These are phyloP conservation scores for Nemania sp. DNA, from an alignment of 2,329 filamentous ascomycete genomes.

Conservation along the genomic window DNA sequence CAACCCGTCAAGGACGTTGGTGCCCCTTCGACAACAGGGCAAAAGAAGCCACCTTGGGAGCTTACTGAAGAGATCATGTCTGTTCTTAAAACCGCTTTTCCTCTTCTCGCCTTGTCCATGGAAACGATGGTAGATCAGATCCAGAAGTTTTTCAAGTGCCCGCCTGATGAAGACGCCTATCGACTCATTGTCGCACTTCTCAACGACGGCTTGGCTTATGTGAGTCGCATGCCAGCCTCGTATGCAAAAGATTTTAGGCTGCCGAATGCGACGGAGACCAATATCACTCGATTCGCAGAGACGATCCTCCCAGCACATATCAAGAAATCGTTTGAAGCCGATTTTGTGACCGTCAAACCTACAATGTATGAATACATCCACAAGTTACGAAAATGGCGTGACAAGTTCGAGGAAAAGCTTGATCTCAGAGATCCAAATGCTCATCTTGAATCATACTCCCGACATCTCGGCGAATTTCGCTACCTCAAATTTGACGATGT, in stretches of 20 bases:
- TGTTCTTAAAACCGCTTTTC: constrained; percentile 94
- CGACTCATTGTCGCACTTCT: constrained; percentile 94
- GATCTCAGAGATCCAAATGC: constrained; percentile 77
- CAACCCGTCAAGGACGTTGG: constrained; percentile 35
- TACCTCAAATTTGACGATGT: constrained; percentile 99
- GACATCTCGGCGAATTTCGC: constrained; percentile 92
- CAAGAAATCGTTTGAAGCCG: constrained; percentile 93
- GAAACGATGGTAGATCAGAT: constrained; percentile 99
- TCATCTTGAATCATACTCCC: constrained; percentile 83
- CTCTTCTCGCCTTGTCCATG: constrained; percentile 93
- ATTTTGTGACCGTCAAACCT: constrained; percentile 93
- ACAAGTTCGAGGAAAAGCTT: constrained; percentile 97
- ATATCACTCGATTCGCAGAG: constrained; percentile 95
- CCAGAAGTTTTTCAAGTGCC: constrained; percentile 98
- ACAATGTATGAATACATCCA: constrained; percentile 99
- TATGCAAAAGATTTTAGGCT: constrained; percentile 93
- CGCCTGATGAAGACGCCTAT: constrained; percentile 97
- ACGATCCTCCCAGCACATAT: constrained; percentile 95
- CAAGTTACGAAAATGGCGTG: constrained; percentile 92
- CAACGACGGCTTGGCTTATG: constrained; percentile 92
- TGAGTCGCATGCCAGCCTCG: constrained; percentile 81
- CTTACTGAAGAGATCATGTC: constrained; percentile 95
- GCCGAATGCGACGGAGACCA: constrained; percentile 86
- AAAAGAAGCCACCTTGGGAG: constrained; percentile 89
- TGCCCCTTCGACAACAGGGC: constrained; percentile 40